Conservation (phyloP, 495 filamentous ascomycete genomes). For the Penicillium turbatum region DNA sequence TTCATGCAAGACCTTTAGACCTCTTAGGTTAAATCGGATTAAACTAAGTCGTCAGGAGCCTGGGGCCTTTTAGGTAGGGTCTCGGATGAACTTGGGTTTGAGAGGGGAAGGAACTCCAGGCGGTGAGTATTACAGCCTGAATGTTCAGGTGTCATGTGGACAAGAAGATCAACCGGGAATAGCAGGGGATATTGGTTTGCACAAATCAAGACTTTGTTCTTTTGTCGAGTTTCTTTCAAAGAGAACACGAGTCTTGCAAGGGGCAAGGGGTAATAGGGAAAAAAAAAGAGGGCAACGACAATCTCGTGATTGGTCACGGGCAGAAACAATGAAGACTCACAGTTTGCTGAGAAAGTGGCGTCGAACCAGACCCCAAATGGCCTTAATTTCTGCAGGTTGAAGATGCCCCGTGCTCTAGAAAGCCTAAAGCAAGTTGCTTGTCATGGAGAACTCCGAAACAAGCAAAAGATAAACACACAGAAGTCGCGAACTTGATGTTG, state of each 20-base stretch:
- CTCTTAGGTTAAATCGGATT: conserved; percentile 18
- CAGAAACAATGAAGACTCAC: conserved; percentile 6
- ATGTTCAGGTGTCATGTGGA: conserved; percentile 2
- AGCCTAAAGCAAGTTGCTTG: conserved; percentile 1
- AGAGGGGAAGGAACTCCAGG: conserved; percentile 26
- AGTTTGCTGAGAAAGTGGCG: conserved; percentile 8
- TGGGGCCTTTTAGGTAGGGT: conserved; percentile 11
- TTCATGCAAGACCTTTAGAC: conserved; percentile 22
- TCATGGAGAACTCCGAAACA: background rate
- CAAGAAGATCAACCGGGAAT: background rate
- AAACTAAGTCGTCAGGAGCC: conserved; percentile 16
- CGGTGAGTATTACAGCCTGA: conserved; percentile 22
- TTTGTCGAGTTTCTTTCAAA: background rate
- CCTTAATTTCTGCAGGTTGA: background rate
- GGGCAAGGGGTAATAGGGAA: background rate
- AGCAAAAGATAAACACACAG: background rate
- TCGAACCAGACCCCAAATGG: conserved; percentile 1
- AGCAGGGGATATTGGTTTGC: background rate
- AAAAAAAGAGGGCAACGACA: background rate
- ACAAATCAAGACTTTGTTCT: background rate
- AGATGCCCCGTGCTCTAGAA: conserved; percentile 1
- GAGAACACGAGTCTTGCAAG: background rate
- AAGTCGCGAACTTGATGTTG: background rate
- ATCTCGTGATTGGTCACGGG: conserved; percentile 29
- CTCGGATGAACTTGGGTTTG: conserved; percentile 19